Conservation (phyloP, 2,329 filamentous ascomycete species). For the Cordyceps cicadae region DNA sequence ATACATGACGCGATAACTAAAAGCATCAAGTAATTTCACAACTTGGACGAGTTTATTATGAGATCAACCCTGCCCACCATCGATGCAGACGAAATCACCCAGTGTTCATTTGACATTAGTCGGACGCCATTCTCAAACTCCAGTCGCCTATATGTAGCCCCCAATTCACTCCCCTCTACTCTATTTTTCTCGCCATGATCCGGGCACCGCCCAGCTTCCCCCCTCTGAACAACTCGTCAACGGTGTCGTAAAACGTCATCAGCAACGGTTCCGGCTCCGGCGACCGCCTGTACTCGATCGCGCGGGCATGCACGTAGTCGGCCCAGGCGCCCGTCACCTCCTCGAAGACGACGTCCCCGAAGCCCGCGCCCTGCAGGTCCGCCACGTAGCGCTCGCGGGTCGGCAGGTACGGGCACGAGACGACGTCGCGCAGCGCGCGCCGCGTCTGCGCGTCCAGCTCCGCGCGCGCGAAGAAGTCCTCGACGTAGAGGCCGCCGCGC, state of each 20-base stretch:
- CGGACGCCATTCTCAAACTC: too few species aligned
- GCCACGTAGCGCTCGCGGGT: slow-evolving; percentile 10
- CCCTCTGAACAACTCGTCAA: slow-evolving; percentile 14
- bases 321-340: slow-evolving; percentile 16
- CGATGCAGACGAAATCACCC: too few species aligned
- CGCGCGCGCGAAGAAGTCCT: slow-evolving; percentile 16
- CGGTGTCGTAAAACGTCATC: slow-evolving; percentile 13
- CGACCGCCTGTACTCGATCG: slow-evolving; percentile 11
- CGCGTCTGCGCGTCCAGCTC: not conserved
- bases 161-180: not conserved
- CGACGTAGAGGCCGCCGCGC: slow-evolving; percentile 16
- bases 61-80: too few species aligned
- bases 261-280: slow-evolving; percentile 7
- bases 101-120: too few species aligned
- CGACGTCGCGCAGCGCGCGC: slow-evolving; percentile 10
- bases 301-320: slow-evolving; percentile 15
- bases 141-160: not conserved
- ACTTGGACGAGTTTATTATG: too few species aligned
- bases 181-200: slow-evolving; percentile 9
- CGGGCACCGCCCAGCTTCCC: slow-evolving; percentile 13
- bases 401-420: slow-evolving; percentile 16
- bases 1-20: too few species aligned
- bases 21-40: too few species aligned
- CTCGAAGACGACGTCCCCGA: slow-evolving; percentile 12
- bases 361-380: slow-evolving; percentile 14